phyloP scores from a whole-genome alignment of 371 early-diverging fungal genomes.

The Dichotomocladium elegans region DNA sequence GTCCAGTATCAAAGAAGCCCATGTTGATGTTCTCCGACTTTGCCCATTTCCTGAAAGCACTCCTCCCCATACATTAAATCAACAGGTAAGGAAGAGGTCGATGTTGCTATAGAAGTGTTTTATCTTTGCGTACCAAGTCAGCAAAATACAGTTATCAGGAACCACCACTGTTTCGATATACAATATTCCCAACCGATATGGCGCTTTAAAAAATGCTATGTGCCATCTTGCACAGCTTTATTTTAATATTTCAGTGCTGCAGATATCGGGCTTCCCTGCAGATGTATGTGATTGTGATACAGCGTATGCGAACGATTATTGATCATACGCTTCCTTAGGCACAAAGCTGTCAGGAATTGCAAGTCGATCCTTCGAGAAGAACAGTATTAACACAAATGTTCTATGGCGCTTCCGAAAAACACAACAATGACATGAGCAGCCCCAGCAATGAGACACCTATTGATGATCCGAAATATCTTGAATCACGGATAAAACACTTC shows the following conservation, averaged over 20 bases:
- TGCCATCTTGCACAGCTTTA: slow-evolving; percentile 21
- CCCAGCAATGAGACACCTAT: slow-evolving; percentile 2
- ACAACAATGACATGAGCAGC: background rate
- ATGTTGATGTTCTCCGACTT: background rate
- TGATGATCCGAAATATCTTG: slow-evolving; percentile 2
- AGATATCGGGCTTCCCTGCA: slow-evolving; percentile 31
- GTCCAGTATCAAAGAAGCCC: background rate
- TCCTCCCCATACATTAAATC: background rate
- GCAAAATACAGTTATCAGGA: no score
- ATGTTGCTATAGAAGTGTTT: background rate
- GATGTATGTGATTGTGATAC: slow-evolving; percentile 9
- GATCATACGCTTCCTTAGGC: no score
- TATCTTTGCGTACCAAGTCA: no score
- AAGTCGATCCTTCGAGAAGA: background rate
- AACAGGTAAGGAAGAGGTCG: background rate
- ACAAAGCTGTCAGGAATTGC: no score
- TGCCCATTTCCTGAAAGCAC: background rate
- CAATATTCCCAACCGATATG: slow-evolving; percentile 27
- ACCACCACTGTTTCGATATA: slow-evolving; percentile 20
- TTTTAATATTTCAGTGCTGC: slow-evolving; percentile 21
- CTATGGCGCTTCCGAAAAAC: no score
- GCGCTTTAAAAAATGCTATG: slow-evolving; percentile 27
- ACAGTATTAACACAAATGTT: background rate
- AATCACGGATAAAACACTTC: background rate
- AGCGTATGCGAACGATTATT: no score